Base-by-base conservation (phyloP, 306 rosid genomes). In the Cucumis hystrix region DNA sequence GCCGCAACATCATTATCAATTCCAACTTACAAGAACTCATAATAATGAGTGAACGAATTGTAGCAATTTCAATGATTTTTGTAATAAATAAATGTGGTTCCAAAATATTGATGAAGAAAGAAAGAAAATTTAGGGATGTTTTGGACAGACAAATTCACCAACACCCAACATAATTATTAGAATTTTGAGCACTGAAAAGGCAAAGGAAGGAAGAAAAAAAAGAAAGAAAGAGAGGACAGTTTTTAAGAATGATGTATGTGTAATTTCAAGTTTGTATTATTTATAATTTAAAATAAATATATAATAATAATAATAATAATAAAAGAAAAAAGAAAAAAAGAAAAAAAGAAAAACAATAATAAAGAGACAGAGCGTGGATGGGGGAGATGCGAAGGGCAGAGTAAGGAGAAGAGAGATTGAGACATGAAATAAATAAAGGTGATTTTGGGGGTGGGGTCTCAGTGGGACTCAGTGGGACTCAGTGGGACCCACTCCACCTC, bases 81-180 rank as follows among this genome's bases (percentile, higher is more conserved):
- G 9, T 30, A 16, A 72, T 51, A 16, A 52, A 51, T 30, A 72
- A 5, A 16, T 49, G 0, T 33, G 13, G 3, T 28, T 2, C 45
- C 16, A 49, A 33, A 33, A 33, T 33, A 4, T 33, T 33, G 37
- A 33, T 33, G 37, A 39, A 47, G 21, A 21, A 51, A 28, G 8
- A 52, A 16, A 17, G 47, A 15, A 15, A 45, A 20, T 18, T 41
- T 71, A 52, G 25, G 28, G 23, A 57, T 39, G 37, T 78, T 63
- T 82, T 33, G 81, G 83, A 86, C 75, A 80, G 83, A 72, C 86
- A 79, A 41, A 35, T 74, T 81, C 85, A 80, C 83, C 28, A 75
- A 82, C 67, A 73, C 39, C 73, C 78, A 82, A 68, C 80, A 76
- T 76, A 79, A 84, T 84, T 30, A 84, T 83, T 41, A 66, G 33